These are phyloP conservation scores for Leishmania tropica DNA, from an alignment of 208 protist genomes.

Conservation along the genomic window DNA sequence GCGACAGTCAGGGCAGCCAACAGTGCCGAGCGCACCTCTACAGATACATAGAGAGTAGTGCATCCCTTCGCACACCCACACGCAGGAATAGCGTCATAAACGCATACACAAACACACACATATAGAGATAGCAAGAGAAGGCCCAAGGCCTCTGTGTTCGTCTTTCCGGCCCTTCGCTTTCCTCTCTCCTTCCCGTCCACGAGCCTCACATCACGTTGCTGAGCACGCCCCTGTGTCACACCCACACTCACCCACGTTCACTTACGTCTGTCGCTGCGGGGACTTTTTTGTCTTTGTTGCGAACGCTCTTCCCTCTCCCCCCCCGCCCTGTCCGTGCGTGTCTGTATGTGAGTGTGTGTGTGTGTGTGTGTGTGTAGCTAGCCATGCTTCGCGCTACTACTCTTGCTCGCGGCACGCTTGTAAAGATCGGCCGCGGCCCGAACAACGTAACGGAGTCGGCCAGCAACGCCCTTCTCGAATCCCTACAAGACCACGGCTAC, in stretches of 20 bases:
- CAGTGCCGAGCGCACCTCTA: background rate
- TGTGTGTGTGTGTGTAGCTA: background rate
- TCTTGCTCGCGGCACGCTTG: conserved; percentile 59
- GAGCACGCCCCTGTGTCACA: background rate
- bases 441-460: conserved; percentile 80
- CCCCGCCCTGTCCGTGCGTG: background rate
- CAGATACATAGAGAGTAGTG: background rate
- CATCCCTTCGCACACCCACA: background rate
- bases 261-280: background rate
- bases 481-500: conserved; percentile 86
- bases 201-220: background rate
- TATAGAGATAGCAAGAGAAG: background rate
- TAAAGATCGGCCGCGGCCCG: conserved; percentile 79
- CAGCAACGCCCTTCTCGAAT: conserved; percentile 84
- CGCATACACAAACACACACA: background rate
- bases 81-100: too few relatives aligned
- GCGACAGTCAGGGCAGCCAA: background rate
- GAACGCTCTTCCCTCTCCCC: background rate
- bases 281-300: background rate
- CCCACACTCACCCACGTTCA: background rate
- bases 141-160: background rate
- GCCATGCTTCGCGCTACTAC: conserved; percentile 52
- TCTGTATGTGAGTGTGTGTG: background rate
- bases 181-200: background rate
- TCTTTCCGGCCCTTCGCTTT: background rate